Evolutionary conservation across 495 filamentous ascomycete species (phyloP).

Genomic region (Aspergillus mulundensis): DNA sequence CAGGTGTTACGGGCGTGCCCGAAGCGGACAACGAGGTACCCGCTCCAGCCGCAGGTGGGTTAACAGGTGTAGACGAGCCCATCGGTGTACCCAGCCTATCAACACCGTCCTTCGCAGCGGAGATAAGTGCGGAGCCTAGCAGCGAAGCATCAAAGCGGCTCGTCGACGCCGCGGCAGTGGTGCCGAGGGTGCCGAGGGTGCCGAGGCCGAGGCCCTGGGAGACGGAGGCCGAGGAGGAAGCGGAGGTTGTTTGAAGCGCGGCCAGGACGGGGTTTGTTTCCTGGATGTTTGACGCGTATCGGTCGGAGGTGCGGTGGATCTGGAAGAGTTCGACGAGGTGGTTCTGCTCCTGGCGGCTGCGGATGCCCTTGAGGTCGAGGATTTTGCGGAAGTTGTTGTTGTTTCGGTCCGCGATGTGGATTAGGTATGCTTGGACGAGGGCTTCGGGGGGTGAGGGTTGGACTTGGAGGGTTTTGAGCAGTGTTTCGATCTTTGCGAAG

Average conservation of each 20-base stretch:
- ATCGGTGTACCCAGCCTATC: constrained; percentile 73
- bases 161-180: constrained; percentile 38
- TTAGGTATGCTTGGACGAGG: constrained; percentile 93
- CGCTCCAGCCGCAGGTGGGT: constrained; percentile 12
- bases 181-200: constrained; percentile 7
- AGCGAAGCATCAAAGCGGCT: constrained; percentile 71
- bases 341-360: constrained; percentile 70
- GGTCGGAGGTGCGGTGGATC: constrained; percentile 64
- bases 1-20: constrained; percentile 4
- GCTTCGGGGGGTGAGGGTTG: constrained; percentile 86
- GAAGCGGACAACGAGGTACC: constrained; percentile 7
- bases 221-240: constrained; percentile 36
- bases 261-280: constrained; percentile 42
- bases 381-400: constrained; percentile 96
- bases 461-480: constrained; percentile 96
- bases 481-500: constrained; percentile 82
- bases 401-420: constrained; percentile 85
- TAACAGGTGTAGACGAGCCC: constrained; percentile 18
- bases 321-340: constrained; percentile 85
- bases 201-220: constrained; percentile 39
- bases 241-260: constrained; percentile 34
- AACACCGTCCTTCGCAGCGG: constrained; percentile 84
- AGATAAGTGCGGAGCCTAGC: constrained; percentile 67
- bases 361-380: constrained; percentile 86
- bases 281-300: constrained; percentile 45